Conservation (phyloP, 2,329 filamentous ascomycete species). For the Calonectria pauciramosa region DNA sequence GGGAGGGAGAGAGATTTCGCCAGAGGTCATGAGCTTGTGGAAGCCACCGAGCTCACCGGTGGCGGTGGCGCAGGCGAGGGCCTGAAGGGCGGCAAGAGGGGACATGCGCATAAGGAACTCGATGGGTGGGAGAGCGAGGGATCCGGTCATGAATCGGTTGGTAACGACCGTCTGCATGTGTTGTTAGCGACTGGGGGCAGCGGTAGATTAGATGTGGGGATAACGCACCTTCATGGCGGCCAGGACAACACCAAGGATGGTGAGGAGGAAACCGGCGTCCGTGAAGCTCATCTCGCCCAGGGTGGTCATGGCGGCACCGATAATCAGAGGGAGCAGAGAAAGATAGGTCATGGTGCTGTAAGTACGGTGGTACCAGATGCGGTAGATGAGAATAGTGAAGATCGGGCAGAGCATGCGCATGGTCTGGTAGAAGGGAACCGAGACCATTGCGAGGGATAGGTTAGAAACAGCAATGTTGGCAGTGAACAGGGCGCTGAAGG, state of each 20-base stretch:
- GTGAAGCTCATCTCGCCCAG: slow-evolving; percentile 75
- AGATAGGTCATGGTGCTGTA: slow-evolving; percentile 71
- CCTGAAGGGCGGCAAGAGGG: slow-evolving; percentile 70
- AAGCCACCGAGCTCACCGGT: slow-evolving; percentile 66
- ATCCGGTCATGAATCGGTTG: slow-evolving; percentile 75
- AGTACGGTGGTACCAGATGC: slow-evolving; percentile 65
- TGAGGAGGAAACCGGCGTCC: slow-evolving; percentile 68
- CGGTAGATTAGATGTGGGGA: slow-evolving; percentile 9
- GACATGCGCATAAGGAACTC: slow-evolving; percentile 75
- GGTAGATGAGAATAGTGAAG: slow-evolving; percentile 74
- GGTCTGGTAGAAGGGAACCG: slow-evolving; percentile 76
- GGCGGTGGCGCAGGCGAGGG: slow-evolving; percentile 63
- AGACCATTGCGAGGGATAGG: slow-evolving; percentile 72
- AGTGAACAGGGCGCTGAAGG: slow-evolving; percentile 73
- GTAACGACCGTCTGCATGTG: slow-evolving; percentile 67
- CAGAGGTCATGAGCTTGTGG: slow-evolving; percentile 51
- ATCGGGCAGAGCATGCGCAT: slow-evolving; percentile 73
- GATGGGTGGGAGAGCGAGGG: slow-evolving; percentile 68
- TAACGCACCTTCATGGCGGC: slow-evolving; percentile 65
- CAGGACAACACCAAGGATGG: slow-evolving; percentile 66
- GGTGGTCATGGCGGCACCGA: slow-evolving; percentile 71
- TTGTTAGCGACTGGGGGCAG: slow-evolving; percentile 32
- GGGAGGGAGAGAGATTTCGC: slow-evolving; percentile 52
- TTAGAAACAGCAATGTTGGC: slow-evolving; percentile 76
- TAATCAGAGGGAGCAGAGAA: slow-evolving; percentile 71